Evolutionary conservation across 495 filamentous ascomycete genomes (phyloP).

Genomic region (Hypoxylon rickii): DNA sequence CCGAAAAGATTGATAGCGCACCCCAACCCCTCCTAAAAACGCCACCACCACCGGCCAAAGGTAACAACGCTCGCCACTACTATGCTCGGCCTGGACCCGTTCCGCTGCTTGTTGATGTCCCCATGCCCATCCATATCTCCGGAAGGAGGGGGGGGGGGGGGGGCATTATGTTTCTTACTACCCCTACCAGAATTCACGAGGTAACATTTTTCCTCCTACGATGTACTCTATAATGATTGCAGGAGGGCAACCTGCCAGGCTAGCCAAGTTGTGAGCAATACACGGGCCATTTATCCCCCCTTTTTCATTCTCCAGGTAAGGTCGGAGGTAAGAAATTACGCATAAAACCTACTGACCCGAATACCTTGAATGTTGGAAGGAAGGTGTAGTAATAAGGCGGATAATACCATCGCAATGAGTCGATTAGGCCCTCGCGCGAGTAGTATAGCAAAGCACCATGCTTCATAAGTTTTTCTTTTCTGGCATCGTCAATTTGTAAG

Average conservation of each 20-base stretch:
- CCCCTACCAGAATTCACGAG: slow-evolving; percentile 27
- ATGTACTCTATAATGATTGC: slow-evolving; percentile 34
- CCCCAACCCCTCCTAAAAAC: neutral
- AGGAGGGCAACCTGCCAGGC: slow-evolving; percentile 26
- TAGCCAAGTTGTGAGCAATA: slow-evolving; percentile 25
- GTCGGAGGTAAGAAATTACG: slow-evolving; percentile 67
- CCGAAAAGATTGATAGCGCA: slow-evolving; percentile 10
- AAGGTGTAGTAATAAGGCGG: slow-evolving; percentile 29
- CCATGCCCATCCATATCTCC: neutral
- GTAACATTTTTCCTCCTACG: slow-evolving; percentile 34
- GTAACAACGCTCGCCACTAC: too few relatives aligned
- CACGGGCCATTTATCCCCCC: slow-evolving; percentile 4
- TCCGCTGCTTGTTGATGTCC: neutral
- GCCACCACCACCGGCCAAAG: slow-evolving; percentile 19
- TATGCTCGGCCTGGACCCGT: too few relatives aligned
- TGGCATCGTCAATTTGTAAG: slow-evolving; percentile 31
- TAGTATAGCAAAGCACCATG: slow-evolving; percentile 6
- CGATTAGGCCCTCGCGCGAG: slow-evolving; percentile 2
- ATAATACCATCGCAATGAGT: slow-evolving; percentile 7
- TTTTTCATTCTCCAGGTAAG: slow-evolving; percentile 57
- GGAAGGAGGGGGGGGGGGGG: too few relatives aligned
- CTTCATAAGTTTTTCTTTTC: slow-evolving; percentile 5
- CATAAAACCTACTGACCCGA: slow-evolving; percentile 44
- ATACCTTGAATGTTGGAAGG: slow-evolving; percentile 7
- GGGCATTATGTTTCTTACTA: slow-evolving; percentile 5